phyloP scores from a whole-genome alignment of 768 basidiomycete species.

The Lactarius tabidus region DNA sequence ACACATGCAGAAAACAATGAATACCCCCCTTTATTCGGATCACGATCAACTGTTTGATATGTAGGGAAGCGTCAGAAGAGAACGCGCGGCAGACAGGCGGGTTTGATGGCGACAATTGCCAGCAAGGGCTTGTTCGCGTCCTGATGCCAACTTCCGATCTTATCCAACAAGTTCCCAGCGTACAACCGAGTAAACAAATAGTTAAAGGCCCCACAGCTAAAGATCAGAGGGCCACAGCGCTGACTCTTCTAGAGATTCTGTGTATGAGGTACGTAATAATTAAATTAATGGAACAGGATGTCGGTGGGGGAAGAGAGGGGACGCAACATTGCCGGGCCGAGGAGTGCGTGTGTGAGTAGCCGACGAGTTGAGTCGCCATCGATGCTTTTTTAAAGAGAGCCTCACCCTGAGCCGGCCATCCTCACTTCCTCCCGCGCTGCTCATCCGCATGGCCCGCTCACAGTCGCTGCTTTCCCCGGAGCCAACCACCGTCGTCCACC shows the following conservation, averaged over 20 bases:
- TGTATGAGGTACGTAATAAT: neutral
- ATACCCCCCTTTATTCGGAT: neutral
- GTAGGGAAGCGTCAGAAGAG: neutral
- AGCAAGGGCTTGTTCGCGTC: too few species aligned
- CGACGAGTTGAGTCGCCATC: neutral
- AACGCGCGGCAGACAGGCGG: neutral
- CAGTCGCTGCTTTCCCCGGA: conserved; percentile 42
- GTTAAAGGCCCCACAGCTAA: neutral
- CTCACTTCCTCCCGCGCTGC: conserved; percentile 1
- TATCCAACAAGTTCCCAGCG: neutral
- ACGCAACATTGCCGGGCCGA: neutral
- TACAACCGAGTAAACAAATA: neutral
- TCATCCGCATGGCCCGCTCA: conserved; percentile 43
- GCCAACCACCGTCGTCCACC: conserved; percentile 41
- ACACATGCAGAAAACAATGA: neutral
- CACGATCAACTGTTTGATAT: neutral
- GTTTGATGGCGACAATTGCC: neutral
- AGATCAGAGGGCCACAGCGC: too few species aligned
- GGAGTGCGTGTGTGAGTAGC: neutral
- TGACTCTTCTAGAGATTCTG: too few species aligned
- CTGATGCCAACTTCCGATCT: too few species aligned
- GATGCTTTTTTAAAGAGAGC: neutral
- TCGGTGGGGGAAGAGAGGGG: neutral
- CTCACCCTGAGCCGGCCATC: neutral
- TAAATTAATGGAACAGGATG: neutral